Evolutionary conservation across 371 early-diverging fungal species (phyloP).

Genomic region (Apophysomyces ossiformis): DNA sequence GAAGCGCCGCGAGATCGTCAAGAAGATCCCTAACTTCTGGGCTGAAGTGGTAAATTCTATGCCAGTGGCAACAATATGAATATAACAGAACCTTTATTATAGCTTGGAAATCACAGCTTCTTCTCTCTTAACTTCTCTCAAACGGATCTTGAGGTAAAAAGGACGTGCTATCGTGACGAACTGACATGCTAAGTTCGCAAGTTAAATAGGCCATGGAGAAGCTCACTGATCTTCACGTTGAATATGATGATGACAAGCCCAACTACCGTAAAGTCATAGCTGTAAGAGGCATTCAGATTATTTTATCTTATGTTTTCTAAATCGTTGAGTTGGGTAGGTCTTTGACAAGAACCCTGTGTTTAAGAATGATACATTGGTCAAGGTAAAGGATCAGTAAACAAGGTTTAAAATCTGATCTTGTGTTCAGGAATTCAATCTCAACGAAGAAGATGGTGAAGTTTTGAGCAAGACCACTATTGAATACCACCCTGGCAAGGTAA

Average conservation of each 20-base stretch:
- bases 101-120: conserved; percentile 45
- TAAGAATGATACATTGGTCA: conserved; percentile 59
- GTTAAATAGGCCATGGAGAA: conserved; percentile 45
- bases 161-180: background rate
- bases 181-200: background rate
- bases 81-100: conserved; percentile 9
- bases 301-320: conserved; percentile 10
- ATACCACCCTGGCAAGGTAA: conserved; percentile 58
- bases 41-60: conserved; percentile 39
- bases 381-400: conserved; percentile 27
- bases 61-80: background rate
- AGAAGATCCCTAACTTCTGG: conserved; percentile 65
- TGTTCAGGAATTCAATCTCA: conserved; percentile 44
- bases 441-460: conserved; percentile 42
- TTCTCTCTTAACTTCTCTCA: conserved; percentile 24
- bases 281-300: conserved; percentile 31
- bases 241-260: conserved; percentile 51
- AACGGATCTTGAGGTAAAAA: conserved; percentile 34
- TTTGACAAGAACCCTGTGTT: conserved; percentile 61
- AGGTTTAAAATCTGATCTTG: background rate
- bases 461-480: conserved; percentile 47
- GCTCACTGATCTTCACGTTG: conserved; percentile 62
- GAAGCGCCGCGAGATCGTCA: conserved; percentile 61
- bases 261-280: conserved; percentile 56
- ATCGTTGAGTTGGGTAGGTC: conserved; percentile 32